Evolutionary conservation across 2,329 filamentous ascomycete species (phyloP), one percentile per base, ranked within the genome.

Genomic region (Cladosporium phlei): DNA sequence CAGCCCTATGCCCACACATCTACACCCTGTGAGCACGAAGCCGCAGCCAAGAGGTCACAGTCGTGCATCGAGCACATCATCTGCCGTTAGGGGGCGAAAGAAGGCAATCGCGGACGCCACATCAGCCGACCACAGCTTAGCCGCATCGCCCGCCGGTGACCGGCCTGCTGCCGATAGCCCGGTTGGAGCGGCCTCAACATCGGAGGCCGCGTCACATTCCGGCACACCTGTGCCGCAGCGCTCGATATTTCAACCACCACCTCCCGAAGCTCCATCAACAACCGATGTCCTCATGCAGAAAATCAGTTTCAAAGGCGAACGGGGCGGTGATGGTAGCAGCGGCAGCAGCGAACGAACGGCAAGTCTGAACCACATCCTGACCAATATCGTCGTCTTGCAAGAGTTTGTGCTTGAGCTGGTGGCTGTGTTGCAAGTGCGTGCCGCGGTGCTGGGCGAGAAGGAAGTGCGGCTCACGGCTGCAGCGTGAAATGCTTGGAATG

Each of bases 331-430:
- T n/a, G n/a, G n/a, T n/a, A n/a, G n/a, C n/a, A n/a, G n/a, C n/a
- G n/a, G n/a, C n/a, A 20, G 46, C 65, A 11, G 16, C 12, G 27
- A 21, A 28, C 24, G 70, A 43, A 51, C 47, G 0, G 71, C 69
- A 11, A 73, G 67, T 52, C 54, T 75, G 22, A 61, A 72, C 46
- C 72, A 75, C 54, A 66, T 76, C 22, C 60, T 75, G 25, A 75
- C 72, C 8, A 76, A 76, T 50, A 67, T 72, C 30, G 69, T 75
- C 5, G 64, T 76, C 8, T 50, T 76, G 52, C 73, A 75, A 54
- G 69, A 75, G 50, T 76, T 76, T 52, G 63, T 73, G 16, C 55
- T 75, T 38, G 73, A 76, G 57, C 48, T 76, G 10, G 66, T 71
- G 9, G 72, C 72, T 4, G 59, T 75, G 44, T 55, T 75, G 58